phyloP scores from a whole-genome alignment of 1,284 basidiomycete genomes.

The Gymnopus androsaceus region DNA sequence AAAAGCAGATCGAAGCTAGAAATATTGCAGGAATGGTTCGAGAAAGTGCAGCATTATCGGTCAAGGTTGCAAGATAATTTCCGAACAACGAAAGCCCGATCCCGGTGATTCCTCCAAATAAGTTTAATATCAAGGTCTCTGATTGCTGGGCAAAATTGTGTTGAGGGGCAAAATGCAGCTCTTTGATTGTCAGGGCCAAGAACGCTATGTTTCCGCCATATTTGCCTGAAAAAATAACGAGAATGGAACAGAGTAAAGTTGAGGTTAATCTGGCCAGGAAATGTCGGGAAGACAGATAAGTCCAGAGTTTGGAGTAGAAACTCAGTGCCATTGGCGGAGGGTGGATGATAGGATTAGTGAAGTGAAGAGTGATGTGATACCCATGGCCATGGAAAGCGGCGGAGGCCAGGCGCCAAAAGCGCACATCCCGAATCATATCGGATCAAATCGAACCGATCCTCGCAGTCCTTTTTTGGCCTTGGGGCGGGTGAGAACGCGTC shows the following conservation, averaged over 20 bases:
- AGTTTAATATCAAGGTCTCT: slow-evolving; percentile 46
- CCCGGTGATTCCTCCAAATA: slow-evolving; percentile 43
- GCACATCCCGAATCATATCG: too few species aligned
- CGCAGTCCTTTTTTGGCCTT: too few species aligned
- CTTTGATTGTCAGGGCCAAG: slow-evolving; percentile 47
- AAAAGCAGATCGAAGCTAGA: slow-evolving; percentile 42
- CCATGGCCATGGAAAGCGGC: too few species aligned
- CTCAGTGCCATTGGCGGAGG: background rate
- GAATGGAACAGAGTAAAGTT: slow-evolving; percentile 43
- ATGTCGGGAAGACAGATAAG: slow-evolving; percentile 30
- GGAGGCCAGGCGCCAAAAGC: too few species aligned
- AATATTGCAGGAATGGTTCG: slow-evolving; percentile 43
- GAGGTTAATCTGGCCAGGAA: slow-evolving; percentile 45
- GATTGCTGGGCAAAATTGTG: slow-evolving; percentile 51
- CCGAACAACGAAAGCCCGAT: slow-evolving; percentile 46
- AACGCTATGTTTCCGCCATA: slow-evolving; percentile 46
- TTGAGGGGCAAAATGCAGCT: slow-evolving; percentile 50
- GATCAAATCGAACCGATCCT: too few species aligned
- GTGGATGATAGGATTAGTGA: background rate
- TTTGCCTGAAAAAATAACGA: slow-evolving; percentile 40
- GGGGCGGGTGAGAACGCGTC: too few species aligned
- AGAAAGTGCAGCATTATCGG: slow-evolving; percentile 30
- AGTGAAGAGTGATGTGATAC: too few species aligned
- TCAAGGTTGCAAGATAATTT: slow-evolving; percentile 38
- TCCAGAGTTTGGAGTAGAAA: slow-evolving; percentile 3